These are phyloP conservation scores for Alternaria brassicae DNA, from an alignment of 2,329 filamentous ascomycete genomes.

Conservation along the genomic window DNA sequence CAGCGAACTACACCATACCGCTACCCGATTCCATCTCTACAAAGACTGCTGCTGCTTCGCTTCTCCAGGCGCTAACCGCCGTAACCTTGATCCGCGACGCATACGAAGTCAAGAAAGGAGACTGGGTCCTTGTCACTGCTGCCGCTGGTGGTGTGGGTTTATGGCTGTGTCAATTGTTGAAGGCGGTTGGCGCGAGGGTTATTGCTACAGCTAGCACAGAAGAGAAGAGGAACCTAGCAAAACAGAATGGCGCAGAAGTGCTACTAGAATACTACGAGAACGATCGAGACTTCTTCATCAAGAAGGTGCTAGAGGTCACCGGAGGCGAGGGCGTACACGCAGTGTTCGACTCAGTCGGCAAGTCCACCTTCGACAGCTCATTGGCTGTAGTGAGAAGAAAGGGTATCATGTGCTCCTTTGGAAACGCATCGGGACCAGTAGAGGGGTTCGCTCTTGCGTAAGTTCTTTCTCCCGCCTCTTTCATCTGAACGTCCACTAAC, in stretches of 20 bases:
- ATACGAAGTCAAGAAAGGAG: slow-evolving; percentile 72
- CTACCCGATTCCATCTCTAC: slow-evolving; percentile 69
- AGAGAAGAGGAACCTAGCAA: slow-evolving; percentile 76
- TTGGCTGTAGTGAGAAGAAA: slow-evolving; percentile 77
- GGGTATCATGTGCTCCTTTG: slow-evolving; percentile 79
- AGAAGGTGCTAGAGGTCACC: slow-evolving; percentile 72
- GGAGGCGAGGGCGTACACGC: slow-evolving; percentile 74
- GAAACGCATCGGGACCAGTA: slow-evolving; percentile 81
- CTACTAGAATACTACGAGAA: slow-evolving; percentile 73
- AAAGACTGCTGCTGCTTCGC: slow-evolving; percentile 69
- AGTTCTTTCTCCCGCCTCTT: slow-evolving; percentile 51
- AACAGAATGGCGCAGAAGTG: slow-evolving; percentile 72
- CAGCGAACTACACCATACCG: slow-evolving; percentile 63
- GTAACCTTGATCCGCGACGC: slow-evolving; percentile 80
- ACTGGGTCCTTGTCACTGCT: slow-evolving; percentile 85
- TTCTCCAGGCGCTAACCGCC: slow-evolving; percentile 85
- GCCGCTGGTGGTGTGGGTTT: slow-evolving; percentile 79
- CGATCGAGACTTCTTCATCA: slow-evolving; percentile 49
- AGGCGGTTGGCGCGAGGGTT: slow-evolving; percentile 73
- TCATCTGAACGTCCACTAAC: background rate
- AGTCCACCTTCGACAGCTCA: slow-evolving; percentile 80
- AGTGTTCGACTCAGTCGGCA: slow-evolving; percentile 87
- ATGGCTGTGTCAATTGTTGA: slow-evolving; percentile 77
- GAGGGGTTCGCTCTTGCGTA: slow-evolving; percentile 69
- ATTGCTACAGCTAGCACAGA: slow-evolving; percentile 79